Evolutionary conservation across 2,329 filamentous ascomycete genomes (phyloP), one percentile per base, ranked within the genome.

Genomic region (Biscogniauxia sp.): DNA sequence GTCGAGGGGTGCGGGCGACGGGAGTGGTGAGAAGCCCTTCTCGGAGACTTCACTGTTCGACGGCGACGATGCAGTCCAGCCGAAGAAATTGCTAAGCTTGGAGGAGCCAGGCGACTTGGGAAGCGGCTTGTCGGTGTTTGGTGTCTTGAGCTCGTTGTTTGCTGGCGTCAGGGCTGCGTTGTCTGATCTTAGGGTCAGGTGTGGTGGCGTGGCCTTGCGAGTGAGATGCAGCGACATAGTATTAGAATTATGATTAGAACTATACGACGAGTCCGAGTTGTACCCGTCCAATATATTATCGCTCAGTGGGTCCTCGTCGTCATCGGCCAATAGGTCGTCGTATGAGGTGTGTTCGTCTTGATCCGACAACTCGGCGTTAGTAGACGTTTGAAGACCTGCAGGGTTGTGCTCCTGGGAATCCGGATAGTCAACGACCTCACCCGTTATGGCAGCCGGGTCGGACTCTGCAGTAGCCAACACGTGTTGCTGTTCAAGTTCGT

Each of bases 91-190:
- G 57, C 80, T 80, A 64, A 85, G 76, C 63, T 80, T 73, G 70
- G 83, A 73, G 58, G 83, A 75, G 66, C 73, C 72, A 61, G 84
- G 84, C 6, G 84, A 86, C 64, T 78, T 84, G 11, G 83, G 83
- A 4, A 84, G 70, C 25, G 82, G 82, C 65, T 84, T 85, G 72
- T 84, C 82, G 51, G 82, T 77, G 64, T 81, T 76, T 8, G 77
- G 77, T 67, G 73, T 73, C 65, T 66, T 74, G 57, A 68, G 49
- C 26, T 70, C 69, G 62, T 68, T 64, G 53, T 68, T 61, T 59
- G 67, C 70, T 61, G 69, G 65, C 56, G 69, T 67, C 57, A 62
- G 50, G 23, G 70, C 61, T 64, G 67, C 66, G 64, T 78, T 76
- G 69, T 78, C 74, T 61, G 75, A 74, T 64, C 78, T 77, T 62